These are phyloP conservation scores for Biscogniauxia marginata DNA, from an alignment of 2,329 filamentous ascomycete species.

Conservation along the genomic window DNA sequence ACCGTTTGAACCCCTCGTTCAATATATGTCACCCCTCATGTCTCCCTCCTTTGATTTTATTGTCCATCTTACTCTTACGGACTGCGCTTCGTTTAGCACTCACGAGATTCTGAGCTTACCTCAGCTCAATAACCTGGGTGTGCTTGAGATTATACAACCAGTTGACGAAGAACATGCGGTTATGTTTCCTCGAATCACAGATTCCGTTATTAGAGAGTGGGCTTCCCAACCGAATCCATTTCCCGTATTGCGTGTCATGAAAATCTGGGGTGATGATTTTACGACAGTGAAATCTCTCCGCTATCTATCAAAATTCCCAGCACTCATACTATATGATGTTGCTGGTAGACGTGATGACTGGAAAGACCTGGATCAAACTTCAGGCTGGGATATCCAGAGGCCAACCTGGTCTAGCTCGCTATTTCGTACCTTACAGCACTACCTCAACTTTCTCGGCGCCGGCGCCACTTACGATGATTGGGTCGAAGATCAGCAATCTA, in stretches of 20 bases:
- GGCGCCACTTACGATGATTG: not conserved
- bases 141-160: slow-evolving; percentile 47
- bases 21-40: slow-evolving; percentile 39
- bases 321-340: slow-evolving; percentile 45
- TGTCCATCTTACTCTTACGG: slow-evolving; percentile 26
- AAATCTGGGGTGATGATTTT: slow-evolving; percentile 43
- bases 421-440: not conserved
- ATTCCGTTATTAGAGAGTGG: slow-evolving; percentile 48
- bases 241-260: slow-evolving; percentile 45
- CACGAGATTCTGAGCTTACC: slow-evolving; percentile 42
- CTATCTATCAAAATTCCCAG: slow-evolving; percentile 43
- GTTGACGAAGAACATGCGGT: slow-evolving; percentile 23
- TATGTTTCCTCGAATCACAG: slow-evolving; percentile 40
- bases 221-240: slow-evolving; percentile 42
- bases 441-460: not conserved
- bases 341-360: slow-evolving; percentile 38
- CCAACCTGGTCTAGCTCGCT: not conserved
- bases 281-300: slow-evolving; percentile 41
- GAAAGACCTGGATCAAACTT: slow-evolving; percentile 14
- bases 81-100: slow-evolving; percentile 18
- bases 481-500: not conserved
- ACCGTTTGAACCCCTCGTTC: slow-evolving; percentile 22
- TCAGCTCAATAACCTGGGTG: slow-evolving; percentile 45
- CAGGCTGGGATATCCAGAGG: not conserved
- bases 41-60: slow-evolving; percentile 34